Evolutionary conservation across 176 grass and related monocot species (phyloP).

Genomic region (Aegilops speltoides): DNA sequence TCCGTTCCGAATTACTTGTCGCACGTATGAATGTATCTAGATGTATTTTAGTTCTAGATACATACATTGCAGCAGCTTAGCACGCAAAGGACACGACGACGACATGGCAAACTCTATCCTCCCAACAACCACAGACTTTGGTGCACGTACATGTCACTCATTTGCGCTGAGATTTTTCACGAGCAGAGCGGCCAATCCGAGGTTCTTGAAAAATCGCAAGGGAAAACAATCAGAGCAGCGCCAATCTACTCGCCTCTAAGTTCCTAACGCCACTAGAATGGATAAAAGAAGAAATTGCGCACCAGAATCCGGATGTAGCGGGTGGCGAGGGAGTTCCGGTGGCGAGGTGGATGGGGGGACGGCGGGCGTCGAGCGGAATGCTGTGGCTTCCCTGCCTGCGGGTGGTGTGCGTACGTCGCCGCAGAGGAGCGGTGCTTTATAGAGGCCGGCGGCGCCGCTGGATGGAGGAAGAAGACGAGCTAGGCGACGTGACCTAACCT

Average conservation of each 20-base stretch:
- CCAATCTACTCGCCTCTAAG: too few species aligned
- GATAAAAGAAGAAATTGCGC: neutral
- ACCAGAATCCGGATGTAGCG: constrained; percentile 6
- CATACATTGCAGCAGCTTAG: neutral
- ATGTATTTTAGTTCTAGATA: too few species aligned
- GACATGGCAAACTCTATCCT: neutral
- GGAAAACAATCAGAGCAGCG: too few species aligned
- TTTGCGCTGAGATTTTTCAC: neutral
- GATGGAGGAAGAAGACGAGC: neutral
- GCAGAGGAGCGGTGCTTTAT: neutral
- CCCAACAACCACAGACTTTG: neutral
- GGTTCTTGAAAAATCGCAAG: too few species aligned
- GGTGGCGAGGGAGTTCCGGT: neutral
- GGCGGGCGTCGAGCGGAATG: neutral
- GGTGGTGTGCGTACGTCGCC: neutral
- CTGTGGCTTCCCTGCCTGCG: neutral
- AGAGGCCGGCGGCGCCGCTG: neutral
- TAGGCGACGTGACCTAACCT: neutral
- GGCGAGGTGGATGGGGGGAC: neutral
- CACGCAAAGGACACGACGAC: neutral
- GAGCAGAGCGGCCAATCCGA: neutral
- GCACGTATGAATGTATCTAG: too few species aligned
- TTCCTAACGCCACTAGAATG: too few species aligned
- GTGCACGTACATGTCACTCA: neutral
- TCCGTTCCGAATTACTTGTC: too few species aligned